phyloP scores from a whole-genome alignment of 75 land plant genomes.

The Ceratopteris richardii region DNA sequence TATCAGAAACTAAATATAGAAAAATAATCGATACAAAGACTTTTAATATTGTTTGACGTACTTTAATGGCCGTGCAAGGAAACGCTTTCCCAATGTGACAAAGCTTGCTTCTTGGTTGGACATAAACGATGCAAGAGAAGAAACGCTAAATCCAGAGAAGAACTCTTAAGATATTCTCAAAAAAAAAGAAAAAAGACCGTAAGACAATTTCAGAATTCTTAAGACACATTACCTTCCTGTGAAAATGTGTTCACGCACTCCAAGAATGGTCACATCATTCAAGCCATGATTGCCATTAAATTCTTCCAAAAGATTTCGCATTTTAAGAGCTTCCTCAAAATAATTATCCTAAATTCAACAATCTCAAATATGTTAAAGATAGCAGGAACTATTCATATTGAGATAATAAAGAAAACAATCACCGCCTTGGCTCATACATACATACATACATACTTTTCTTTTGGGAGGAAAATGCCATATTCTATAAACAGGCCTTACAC shows the following conservation, averaged over 20 bases:
- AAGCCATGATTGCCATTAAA: slow-evolving; percentile 33
- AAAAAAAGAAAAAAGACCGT: no score
- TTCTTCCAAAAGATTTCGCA: slow-evolving; percentile 47
- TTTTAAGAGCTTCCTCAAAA: slow-evolving; percentile 44
- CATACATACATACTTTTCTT: no score
- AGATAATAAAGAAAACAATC: no score
- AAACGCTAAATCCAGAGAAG: slow-evolving; percentile 39
- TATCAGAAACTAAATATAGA: neutral
- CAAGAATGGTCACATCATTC: slow-evolving; percentile 35
- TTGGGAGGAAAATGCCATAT: no score
- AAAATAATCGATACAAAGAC: slow-evolving; percentile 23
- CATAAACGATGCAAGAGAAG: slow-evolving; percentile 58
- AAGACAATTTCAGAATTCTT: no score
- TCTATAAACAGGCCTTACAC: no score
- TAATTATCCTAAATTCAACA: slow-evolving; percentile 30
- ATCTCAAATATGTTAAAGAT: neutral
- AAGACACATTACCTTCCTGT: slow-evolving; percentile 61
- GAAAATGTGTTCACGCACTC: slow-evolving; percentile 52
- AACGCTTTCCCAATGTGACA: slow-evolving; percentile 52
- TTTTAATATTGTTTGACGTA: slow-evolving; percentile 91
- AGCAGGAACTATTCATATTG: neutral
- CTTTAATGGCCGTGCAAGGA: slow-evolving; percentile 42
- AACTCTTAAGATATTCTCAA: neutral
- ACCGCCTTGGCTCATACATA: no score
- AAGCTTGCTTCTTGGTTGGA: slow-evolving; percentile 48